Percentiles rank a stretch among this genome's conserved stretches.
Evolutionary conservation across 139 green algal genomes (phyloP).

Genomic region (Edaphochlamys debaryana): DNA sequence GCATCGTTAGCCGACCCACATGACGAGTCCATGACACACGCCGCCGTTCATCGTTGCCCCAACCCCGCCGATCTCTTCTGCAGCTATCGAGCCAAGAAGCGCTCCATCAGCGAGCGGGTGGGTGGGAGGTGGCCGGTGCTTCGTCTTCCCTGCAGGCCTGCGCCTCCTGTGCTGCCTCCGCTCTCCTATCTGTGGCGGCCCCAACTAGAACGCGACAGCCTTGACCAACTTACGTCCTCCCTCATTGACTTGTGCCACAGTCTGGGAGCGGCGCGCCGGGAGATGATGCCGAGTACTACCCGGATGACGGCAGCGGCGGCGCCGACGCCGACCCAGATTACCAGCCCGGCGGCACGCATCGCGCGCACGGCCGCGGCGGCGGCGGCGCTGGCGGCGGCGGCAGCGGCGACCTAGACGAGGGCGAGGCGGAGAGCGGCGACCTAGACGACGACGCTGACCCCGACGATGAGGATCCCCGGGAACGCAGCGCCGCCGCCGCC

Average conservation of each 20-base stretch:
- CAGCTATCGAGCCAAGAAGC: constrained; percentile 61
- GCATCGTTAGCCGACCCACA: too few species aligned
- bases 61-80: not conserved
- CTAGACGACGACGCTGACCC: not conserved
- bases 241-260: too few species aligned
- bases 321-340: not conserved
- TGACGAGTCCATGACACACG: too few species aligned
- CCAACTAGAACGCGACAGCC: too few species aligned
- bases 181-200: too few species aligned
- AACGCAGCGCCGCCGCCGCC: constrained; percentile 10
- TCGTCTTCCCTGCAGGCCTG: too few species aligned
- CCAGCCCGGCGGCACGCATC: not conserved
- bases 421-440: not conserved
- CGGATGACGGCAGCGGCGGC: not conserved
- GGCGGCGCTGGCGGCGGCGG: not conserved
- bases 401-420: too few species aligned
- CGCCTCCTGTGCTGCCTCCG: too few species aligned
- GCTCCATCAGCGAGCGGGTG: constrained; percentile 13
- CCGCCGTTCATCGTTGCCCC: too few species aligned
- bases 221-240: too few species aligned
- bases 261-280: not conserved
- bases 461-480: constrained; percentile 17
- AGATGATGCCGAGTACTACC: not conserved
- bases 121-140: too few species aligned
- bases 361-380: not conserved